Evolutionary conservation across 805 yeast genomes (phyloP), one percentile per base, ranked within the genome.

Genomic region (Hyphopichia homilentoma): DNA sequence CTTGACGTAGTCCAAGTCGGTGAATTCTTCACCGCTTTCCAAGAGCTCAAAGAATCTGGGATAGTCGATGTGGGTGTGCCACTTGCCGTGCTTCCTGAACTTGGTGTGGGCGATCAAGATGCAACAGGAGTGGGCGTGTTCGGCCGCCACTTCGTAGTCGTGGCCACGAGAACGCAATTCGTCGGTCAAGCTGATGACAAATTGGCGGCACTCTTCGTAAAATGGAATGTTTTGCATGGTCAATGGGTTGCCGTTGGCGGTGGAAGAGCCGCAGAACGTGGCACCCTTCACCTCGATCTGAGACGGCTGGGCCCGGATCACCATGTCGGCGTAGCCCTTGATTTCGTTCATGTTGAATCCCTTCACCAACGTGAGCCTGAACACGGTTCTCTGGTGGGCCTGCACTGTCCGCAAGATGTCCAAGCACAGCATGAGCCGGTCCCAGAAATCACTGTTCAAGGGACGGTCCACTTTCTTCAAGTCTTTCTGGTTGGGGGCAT

Each of bases 161-260:
- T 82, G 65, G 1, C 88, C 88, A 45, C 94, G 73, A 8, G 66
- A 57, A 33, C 75, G 66, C 36, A 88, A 68, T 45, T 81, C 87
- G 8, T 63, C 61, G 27, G 76, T 74, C 41, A 88, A 72, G 7
- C 65, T 68, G 29, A 67, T 68, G 4, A 87, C 96, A 56, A 88
- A 88, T 6, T 57, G 63, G 45, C 77, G 79, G 52, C 95, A 90
- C 55, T 88, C 97, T 41, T 86, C 95, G 52, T 88, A 88, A 52
- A 84, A 88, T 27, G 97, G 97, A 35, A 89, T 93, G 51, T 88
- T 88, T 54, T 88, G 90, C 97, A 88, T 88, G 2, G 96, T 87
- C 44, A 88, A 67, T 29, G 95, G 89, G 50, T 88, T 86, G 21
- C 93, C 89, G 54, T 85, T 84, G 28, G 81, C 86, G 35, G 63